These are phyloP conservation scores for Parsonsia alboflavescens DNA, from an alignment of 257 asterid genomes.

Conservation along the genomic window DNA sequence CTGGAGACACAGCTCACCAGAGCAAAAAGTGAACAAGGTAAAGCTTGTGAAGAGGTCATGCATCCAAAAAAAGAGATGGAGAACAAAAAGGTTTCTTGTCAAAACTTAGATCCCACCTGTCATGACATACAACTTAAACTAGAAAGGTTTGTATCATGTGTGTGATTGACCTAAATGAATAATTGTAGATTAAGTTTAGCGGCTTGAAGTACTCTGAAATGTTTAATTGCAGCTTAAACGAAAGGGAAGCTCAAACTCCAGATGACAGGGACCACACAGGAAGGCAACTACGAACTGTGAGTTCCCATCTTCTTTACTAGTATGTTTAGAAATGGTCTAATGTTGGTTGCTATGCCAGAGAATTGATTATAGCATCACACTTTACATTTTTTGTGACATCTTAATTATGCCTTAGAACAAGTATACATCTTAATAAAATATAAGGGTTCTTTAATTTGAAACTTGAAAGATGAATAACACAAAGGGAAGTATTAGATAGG, in stretches of 20 bases:
- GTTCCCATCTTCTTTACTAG: conserved; percentile 18
- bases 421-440: neutral
- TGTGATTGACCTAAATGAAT: conserved; percentile 11
- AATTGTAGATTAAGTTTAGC: neutral
- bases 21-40: conserved; percentile 35
- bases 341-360: neutral
- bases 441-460: neutral
- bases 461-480: neutral
- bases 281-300: conserved; percentile 54
- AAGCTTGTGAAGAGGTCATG: conserved; percentile 34
- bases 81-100: conserved; percentile 20
- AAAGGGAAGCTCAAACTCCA: conserved; percentile 28
- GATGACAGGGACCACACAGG: conserved; percentile 29
- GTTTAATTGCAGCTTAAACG: conserved; percentile 34
- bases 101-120: conserved; percentile 28
- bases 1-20: conserved; percentile 32
- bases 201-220: conserved; percentile 22
- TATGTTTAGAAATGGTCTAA: neutral
- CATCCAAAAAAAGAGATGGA: conserved; percentile 33
- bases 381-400: neutral
- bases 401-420: neutral
- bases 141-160: conserved; percentile 39
- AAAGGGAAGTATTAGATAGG: neutral
- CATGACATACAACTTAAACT: conserved; percentile 34
- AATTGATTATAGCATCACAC: neutral